phyloP scores from a whole-genome alignment of 805 yeast species.

The Candida jianshihensis region DNA sequence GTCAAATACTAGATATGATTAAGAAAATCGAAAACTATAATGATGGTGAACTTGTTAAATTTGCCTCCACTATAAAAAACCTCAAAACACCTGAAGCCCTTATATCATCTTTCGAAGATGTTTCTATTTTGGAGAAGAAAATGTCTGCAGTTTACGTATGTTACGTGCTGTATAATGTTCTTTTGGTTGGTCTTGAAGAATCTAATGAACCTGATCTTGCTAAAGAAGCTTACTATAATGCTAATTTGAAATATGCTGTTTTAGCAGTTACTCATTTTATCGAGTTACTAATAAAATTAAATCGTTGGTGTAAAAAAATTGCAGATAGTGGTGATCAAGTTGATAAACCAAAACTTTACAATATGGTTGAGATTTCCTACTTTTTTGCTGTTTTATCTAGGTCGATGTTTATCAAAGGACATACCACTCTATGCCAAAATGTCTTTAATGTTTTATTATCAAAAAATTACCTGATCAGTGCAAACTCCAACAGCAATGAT shows the following conservation, averaged over 20 bases:
- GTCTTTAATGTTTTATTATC: not conserved
- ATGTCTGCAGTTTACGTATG: constrained; percentile 7
- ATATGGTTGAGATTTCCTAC: constrained; percentile 12
- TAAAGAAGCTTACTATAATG: constrained; percentile 8
- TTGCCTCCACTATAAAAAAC: constrained; percentile 7
- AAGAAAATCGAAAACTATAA: constrained; percentile 12
- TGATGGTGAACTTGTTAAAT: constrained; percentile 3
- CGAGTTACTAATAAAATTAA: constrained; percentile 14
- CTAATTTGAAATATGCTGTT: constrained; percentile 16
- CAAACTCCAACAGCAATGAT: not conserved
- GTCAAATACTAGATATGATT: constrained; percentile 11
- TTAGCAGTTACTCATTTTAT: constrained; percentile 16
- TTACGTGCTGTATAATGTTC: constrained; percentile 15
- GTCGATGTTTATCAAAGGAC: constrained; percentile 12
- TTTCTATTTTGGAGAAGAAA: constrained; percentile 5
- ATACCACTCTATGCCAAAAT: constrained; percentile 3
- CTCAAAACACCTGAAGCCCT: constrained; percentile 4
- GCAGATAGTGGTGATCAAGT: constrained; percentile 2
- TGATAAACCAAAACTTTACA: constrained; percentile 5
- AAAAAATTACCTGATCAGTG: not conserved
- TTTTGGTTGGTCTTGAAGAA: constrained; percentile 7
- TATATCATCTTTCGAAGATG: constrained; percentile 1
- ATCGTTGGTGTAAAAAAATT: constrained; percentile 3
- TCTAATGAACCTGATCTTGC: constrained; percentile 6
- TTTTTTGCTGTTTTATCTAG: constrained; percentile 7